phyloP scores from a whole-genome alignment of 108 stramenopile species.

The Tribonema minus region DNA sequence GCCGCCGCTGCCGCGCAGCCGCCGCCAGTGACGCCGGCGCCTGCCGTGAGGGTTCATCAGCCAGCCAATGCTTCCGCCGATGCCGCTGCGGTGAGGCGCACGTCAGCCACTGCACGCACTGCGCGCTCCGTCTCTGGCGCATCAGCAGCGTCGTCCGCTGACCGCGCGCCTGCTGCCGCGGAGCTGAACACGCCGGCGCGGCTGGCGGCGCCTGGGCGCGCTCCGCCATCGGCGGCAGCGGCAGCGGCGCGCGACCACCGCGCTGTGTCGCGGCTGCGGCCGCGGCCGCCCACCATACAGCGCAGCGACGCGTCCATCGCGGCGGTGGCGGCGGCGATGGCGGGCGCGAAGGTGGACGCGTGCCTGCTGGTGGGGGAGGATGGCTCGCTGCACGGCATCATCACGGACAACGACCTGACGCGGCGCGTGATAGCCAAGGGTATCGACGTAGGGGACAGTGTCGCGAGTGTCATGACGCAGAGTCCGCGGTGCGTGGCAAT shows the following conservation, averaged over 20 bases:
- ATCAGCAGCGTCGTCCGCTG: not conserved
- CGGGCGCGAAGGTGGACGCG: not conserved
- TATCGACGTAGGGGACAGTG: not conserved
- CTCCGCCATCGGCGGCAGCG: not conserved
- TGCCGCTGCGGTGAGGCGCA: not conserved
- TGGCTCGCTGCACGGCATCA: conserved; percentile 18
- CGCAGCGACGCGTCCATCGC: not conserved
- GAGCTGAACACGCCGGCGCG: too few relatives aligned
- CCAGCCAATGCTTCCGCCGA: not conserved
- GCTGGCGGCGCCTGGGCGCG: not conserved
- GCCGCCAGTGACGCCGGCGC: too few relatives aligned
- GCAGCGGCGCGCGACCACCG: not conserved
- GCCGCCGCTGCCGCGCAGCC: too few relatives aligned
- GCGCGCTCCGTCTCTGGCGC: too few relatives aligned
- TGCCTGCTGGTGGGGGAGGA: not conserved
- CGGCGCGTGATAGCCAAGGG: not conserved
- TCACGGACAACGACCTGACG: conserved; percentile 48
- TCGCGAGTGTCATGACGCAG: not conserved
- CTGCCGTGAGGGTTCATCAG: too few relatives aligned
- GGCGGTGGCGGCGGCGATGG: conserved; percentile 3
- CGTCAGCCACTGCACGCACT: not conserved
- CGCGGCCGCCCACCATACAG: not conserved
- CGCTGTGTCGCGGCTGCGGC: not conserved
- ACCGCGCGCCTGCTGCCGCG: not conserved
- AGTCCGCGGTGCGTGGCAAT: not conserved